Conservation (phyloP, 2,329 filamentous ascomycete species). For the Sporothrix luriei region DNA sequence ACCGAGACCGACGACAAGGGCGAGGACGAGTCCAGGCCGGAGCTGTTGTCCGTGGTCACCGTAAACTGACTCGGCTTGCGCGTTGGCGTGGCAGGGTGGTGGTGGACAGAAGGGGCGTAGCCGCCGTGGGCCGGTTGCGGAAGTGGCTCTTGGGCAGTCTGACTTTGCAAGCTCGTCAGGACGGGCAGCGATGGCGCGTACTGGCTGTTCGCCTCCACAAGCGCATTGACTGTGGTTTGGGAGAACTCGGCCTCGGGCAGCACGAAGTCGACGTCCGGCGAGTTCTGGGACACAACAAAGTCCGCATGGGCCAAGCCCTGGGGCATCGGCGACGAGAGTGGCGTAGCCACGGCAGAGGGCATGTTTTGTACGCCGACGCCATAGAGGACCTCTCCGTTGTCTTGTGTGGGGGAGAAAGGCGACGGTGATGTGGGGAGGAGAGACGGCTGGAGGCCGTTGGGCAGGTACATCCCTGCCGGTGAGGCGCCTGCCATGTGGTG, state of each 20-base stretch:
- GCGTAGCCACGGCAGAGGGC: not conserved
- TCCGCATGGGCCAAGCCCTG: not conserved
- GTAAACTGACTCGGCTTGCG: not conserved
- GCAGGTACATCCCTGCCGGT: not conserved
- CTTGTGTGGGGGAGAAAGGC: not conserved
- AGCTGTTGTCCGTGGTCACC: constrained; percentile 19
- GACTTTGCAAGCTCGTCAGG: not conserved
- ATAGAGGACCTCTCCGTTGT: not conserved
- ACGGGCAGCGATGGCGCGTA: not conserved
- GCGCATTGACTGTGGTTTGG: not conserved
- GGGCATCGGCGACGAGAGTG: not conserved
- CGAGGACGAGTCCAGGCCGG: not conserved
- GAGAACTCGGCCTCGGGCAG: constrained; percentile 6
- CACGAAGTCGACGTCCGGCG: not conserved
- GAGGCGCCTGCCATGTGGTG: not conserved
- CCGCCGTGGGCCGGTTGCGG: not conserved
- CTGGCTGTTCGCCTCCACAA: constrained; percentile 7
- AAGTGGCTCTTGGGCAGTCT: not conserved
- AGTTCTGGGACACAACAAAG: not conserved
- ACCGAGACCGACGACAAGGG: constrained; percentile 1
- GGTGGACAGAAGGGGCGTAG: not conserved
- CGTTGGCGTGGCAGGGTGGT: not conserved
- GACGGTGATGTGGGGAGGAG: not conserved
- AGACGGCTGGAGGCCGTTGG: not conserved
- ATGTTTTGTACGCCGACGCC: constrained; percentile 21